Evolutionary conservation across 225 moss, liverwort and hornwort species (phyloP), one percentile per base, ranked within the genome.

Genomic region (Straminergon stramineum): DNA sequence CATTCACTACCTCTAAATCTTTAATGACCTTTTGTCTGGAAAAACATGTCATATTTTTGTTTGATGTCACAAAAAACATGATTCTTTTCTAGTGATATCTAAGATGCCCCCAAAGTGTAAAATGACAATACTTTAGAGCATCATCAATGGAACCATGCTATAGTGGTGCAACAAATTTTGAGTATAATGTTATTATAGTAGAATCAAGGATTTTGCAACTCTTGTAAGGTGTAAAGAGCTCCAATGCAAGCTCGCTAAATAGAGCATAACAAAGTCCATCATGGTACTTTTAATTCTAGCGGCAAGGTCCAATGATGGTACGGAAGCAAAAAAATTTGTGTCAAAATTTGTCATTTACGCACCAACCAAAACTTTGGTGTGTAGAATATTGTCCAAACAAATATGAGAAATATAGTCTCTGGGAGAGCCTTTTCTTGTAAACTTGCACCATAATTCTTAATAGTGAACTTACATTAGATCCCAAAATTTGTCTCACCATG

Each of bases 321-420:
- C 1, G 12, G 4, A 4, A 22, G 6, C 2, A n/a, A 2, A 22
- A 68, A 12, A 12, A 1, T n/a, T 37, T 67, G 4, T 4, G 0
- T 69, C 12, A 37, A n/a, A 69, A 69, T n/a, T n/a, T n/a, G 22
- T 22, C 22, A n/a, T n/a, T 21, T n/a, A 11, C 11, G 4, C 20
- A 68, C 37, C 37, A 12, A n/a, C 12, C 13, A n/a, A 34, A 13
- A 3, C 6, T 37, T 37, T 37, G 2, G 7, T 22, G 12, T 23
- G 23, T 13, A n/a, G 23, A 69, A 39, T 69, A 13, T 69, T 39
- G n/a, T 2, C 0, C 3, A 69, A 69, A 69, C 22, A 21, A 69
- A 22, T n/a, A 22, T 69, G 13, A 12, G n/a, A 21, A n/a, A n/a
- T 34, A 13, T 7, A n/a, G 7, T 67, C 1, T 11, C 4, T 69